Conservation (phyloP, 1,284 basidiomycete species). For the Cerioporus squamosus region DNA sequence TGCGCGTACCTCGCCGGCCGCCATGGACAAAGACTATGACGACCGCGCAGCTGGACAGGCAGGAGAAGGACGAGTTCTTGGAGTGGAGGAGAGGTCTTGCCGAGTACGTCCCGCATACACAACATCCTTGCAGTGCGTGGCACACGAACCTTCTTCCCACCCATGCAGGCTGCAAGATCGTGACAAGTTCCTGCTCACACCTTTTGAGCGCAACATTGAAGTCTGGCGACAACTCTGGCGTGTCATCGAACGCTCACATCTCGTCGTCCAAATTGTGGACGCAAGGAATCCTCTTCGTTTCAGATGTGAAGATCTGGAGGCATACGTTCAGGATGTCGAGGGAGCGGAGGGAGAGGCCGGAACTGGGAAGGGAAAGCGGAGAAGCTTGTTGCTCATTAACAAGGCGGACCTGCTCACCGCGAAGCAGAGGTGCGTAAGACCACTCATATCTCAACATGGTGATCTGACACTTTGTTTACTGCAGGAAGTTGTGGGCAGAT, state of each 20-base stretch:
- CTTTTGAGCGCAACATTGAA: conserved; percentile 95
- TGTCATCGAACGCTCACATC: conserved; percentile 91
- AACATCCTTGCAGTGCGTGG: not conserved
- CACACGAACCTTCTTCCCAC: not conserved
- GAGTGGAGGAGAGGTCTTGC: conserved; percentile 93
- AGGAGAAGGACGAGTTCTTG: conserved; percentile 88
- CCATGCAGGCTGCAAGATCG: conserved; percentile 72
- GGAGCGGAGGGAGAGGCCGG: conserved; percentile 77
- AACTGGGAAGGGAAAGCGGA: conserved; percentile 75
- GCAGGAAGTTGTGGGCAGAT: conserved; percentile 84
- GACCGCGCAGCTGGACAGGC: conserved; percentile 77
- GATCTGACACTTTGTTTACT: not conserved
- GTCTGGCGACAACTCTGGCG: conserved; percentile 98
- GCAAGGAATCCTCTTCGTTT: conserved; percentile 92
- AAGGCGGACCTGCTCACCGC: conserved; percentile 94
- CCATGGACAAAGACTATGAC: conserved; percentile 85
- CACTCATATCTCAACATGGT: not conserved
- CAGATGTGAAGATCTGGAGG: conserved; percentile 90
- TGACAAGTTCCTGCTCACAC: conserved; percentile 85
- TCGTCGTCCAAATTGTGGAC: conserved; percentile 95
- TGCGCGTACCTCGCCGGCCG: conserved; percentile 87
- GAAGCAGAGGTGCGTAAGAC: conserved; percentile 72
- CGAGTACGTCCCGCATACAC: conserved; percentile 55
- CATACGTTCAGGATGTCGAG: conserved; percentile 83
- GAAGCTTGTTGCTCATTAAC: conserved; percentile 89